A percentile compares a stretch with the other conserved stretches of the same genome.
Conservation (phyloP, 2,329 filamentous ascomycete genomes). For the Fusarium verrucosum region DNA sequence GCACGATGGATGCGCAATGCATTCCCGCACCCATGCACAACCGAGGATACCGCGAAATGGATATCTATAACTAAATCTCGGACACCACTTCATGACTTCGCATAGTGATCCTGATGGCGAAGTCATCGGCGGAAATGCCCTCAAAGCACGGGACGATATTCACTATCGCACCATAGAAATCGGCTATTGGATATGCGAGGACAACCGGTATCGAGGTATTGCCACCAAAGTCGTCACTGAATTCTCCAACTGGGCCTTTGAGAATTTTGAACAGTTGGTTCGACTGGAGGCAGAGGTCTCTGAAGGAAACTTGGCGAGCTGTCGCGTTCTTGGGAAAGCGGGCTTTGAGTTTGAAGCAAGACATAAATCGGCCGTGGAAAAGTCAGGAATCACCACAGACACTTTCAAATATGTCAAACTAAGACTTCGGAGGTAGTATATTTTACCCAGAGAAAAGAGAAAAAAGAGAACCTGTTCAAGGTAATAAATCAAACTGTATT, state of each 20-base stretch:
- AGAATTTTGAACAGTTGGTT: neutral
- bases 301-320: neutral
- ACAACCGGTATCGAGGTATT: neutral
- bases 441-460: no score
- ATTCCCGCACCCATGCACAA: neutral
- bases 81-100: neutral
- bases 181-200: conserved; percentile 1
- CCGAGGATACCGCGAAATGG: neutral
- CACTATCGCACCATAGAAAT: conserved; percentile 6
- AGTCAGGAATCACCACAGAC: neutral
- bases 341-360: neutral
- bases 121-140: neutral
- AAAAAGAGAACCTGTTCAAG: no score
- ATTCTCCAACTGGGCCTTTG: neutral
- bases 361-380: neutral
- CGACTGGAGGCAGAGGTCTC: conserved; percentile 1
- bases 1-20: neutral
- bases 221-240: neutral
- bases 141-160: neutral
- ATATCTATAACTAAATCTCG: neutral
- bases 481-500: no score
- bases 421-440: no score
- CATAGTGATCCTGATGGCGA: neutral
- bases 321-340: neutral
- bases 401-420: neutral